Conservation (phyloP, 2,329 filamentous ascomycete genomes). For the Xylariaceae sp. region DNA sequence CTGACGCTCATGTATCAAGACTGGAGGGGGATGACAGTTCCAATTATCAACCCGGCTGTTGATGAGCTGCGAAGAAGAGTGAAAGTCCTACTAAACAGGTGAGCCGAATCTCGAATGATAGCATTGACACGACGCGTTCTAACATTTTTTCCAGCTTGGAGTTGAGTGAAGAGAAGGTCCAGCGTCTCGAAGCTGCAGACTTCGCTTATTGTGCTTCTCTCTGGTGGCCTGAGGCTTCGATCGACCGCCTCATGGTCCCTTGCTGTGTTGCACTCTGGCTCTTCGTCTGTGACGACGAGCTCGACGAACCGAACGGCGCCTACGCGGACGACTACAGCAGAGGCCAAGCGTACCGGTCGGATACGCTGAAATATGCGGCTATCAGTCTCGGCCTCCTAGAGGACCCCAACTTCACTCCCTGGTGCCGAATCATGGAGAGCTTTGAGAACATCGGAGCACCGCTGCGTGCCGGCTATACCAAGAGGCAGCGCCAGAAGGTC, state of each 20-base stretch:
- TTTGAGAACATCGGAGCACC: slow-evolving; percentile 22
- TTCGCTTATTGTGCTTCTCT: slow-evolving; percentile 23
- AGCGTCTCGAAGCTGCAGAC: slow-evolving; percentile 20
- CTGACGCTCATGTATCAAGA: background rate
- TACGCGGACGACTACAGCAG: slow-evolving; percentile 15
- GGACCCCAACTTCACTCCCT: background rate
- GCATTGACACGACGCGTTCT: background rate
- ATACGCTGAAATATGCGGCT: slow-evolving; percentile 15
- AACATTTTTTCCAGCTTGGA: background rate
- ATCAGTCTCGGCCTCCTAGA: slow-evolving; percentile 3
- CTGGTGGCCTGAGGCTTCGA: slow-evolving; percentile 25
- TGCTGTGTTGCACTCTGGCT: slow-evolving; percentile 25
- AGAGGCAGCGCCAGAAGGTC: slow-evolving; percentile 18
- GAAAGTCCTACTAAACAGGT: background rate
- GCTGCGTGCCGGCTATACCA: slow-evolving; percentile 15
- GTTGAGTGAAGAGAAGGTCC: background rate
- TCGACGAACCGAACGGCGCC: slow-evolving; percentile 23
- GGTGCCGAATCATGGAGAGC: slow-evolving; percentile 18
- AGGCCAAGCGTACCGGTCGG: slow-evolving; percentile 19
- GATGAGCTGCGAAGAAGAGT: background rate
- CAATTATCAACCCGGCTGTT: background rate
- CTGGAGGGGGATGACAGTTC: background rate
- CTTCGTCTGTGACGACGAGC: slow-evolving; percentile 27
- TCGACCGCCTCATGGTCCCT: slow-evolving; percentile 19
- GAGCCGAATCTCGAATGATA: background rate